Percentiles rank a stretch among this genome's conserved stretches.
Conservation (phyloP, 1,284 basidiomycete genomes). For the Hortiboletus rubellus region DNA sequence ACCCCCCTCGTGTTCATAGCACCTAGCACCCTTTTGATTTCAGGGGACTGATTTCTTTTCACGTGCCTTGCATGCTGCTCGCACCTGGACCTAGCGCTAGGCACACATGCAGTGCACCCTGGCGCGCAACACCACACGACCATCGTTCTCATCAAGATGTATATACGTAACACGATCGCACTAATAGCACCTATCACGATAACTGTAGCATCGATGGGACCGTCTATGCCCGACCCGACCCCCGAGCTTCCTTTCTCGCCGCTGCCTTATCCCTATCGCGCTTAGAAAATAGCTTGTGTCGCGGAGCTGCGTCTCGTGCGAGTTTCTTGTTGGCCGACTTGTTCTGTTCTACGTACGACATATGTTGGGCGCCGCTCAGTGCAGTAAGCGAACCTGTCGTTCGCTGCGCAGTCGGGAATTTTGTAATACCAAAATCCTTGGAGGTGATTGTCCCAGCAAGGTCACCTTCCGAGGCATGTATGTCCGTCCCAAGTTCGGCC, state of each 20-base stretch:
- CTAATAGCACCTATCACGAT: constrained; percentile 17
- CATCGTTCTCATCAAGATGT: constrained; percentile 19
- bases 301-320: constrained; percentile 60
- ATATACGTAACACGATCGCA: constrained; percentile 15
- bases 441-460: constrained; percentile 77
- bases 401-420: constrained; percentile 73
- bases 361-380: constrained; percentile 84
- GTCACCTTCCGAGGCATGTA: constrained; percentile 75
- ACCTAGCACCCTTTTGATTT: constrained; percentile 31
- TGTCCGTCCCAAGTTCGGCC: constrained; percentile 85
- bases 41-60: constrained; percentile 31
- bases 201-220: neutral
- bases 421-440: constrained; percentile 65
- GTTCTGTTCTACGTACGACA: constrained; percentile 91
- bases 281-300: constrained; percentile 83
- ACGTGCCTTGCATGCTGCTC: constrained; percentile 27
- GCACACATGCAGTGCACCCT: constrained; percentile 19
- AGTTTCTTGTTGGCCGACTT: constrained; percentile 87
- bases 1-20: constrained; percentile 30
- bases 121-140: constrained; percentile 14
- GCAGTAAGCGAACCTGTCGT: constrained; percentile 85
- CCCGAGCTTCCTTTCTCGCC: constrained; percentile 55
- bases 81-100: constrained; percentile 29
- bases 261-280: constrained; percentile 67
- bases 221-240: constrained; percentile 37